phyloP scores from a whole-genome alignment of 805 yeast genomes.

The Candida sithepensis region DNA sequence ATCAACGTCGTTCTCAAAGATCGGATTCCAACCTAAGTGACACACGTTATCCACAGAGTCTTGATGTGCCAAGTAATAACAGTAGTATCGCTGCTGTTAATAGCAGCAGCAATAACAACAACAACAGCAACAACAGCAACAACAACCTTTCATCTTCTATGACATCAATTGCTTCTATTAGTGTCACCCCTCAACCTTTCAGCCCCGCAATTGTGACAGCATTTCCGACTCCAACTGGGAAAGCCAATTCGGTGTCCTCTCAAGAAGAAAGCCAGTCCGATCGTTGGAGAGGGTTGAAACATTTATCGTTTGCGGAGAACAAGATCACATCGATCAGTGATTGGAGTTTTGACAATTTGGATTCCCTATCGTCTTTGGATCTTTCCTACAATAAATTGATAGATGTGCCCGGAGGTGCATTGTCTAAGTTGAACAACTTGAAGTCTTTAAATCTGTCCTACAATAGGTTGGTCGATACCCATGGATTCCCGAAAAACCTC shows the following conservation, averaged over 20 bases:
- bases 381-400: constrained; percentile 51
- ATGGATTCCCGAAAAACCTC: constrained; percentile 36
- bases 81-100: neutral
- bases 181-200: neutral
- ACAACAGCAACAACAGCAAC: constrained; percentile 12
- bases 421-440: constrained; percentile 43
- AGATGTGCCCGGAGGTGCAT: constrained; percentile 46
- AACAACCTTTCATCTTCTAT: neutral
- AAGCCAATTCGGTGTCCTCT: neutral
- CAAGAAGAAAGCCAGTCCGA: constrained; percentile 2
- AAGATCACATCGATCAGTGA: constrained; percentile 31
- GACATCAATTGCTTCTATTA: neutral
- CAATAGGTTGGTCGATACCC: constrained; percentile 37
- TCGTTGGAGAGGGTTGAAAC: constrained; percentile 37
- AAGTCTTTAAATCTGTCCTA: constrained; percentile 52
- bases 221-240: neutral
- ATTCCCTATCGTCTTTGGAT: constrained; percentile 42
- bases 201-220: neutral
- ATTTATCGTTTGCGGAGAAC: constrained; percentile 39
- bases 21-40: constrained; percentile 11
- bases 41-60: constrained; percentile 7
- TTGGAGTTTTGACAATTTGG: constrained; percentile 29
- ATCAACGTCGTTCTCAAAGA: constrained; percentile 13
- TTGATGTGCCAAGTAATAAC: neutral
- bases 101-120: constrained; percentile 5